These are phyloP conservation scores for Raphanus sativus DNA, from an alignment of 345 rosid genomes.

Conservation along the genomic window DNA sequence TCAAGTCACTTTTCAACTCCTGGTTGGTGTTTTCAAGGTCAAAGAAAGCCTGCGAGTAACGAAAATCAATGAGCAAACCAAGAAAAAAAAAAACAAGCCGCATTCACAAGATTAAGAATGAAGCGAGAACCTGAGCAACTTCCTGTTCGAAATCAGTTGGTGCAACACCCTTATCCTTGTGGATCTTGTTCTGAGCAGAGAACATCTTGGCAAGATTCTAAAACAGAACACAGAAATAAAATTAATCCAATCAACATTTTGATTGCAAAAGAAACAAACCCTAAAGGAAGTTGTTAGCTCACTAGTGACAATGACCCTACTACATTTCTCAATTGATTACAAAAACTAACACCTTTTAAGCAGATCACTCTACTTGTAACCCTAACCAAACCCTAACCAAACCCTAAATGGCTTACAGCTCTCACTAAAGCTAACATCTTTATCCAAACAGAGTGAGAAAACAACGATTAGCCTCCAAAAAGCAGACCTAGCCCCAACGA, in stretches of 20 bases:
- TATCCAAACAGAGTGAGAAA: not conserved
- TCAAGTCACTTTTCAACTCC: conserved; percentile 78
- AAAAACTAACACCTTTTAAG: not conserved
- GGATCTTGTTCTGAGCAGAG: conserved; percentile 76
- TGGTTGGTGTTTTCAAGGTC: conserved; percentile 83
- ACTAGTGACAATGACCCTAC: not conserved
- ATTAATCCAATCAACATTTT: not conserved
- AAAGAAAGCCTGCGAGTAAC: conserved; percentile 59
- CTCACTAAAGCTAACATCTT: not conserved
- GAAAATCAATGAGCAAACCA: not conserved
- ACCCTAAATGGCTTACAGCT: not conserved
- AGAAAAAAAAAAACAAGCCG: not conserved
- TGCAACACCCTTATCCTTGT: conserved; percentile 74
- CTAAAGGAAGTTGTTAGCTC: not conserved
- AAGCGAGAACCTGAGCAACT: conserved; percentile 64
- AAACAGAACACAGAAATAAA: not conserved
- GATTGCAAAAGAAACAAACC: not conserved
- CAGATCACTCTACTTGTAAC: not conserved
- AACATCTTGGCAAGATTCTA: conserved; percentile 67
- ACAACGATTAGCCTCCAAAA: not conserved
- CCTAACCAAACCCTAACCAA: too few relatives aligned
- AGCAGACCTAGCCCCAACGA: not conserved
- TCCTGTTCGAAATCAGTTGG: conserved; percentile 88
- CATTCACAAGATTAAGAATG: not conserved
- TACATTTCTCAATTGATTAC: not conserved